Evolutionary conservation across 2,329 filamentous ascomycete genomes (phyloP).

Genomic region (Spiromastix sp.): DNA sequence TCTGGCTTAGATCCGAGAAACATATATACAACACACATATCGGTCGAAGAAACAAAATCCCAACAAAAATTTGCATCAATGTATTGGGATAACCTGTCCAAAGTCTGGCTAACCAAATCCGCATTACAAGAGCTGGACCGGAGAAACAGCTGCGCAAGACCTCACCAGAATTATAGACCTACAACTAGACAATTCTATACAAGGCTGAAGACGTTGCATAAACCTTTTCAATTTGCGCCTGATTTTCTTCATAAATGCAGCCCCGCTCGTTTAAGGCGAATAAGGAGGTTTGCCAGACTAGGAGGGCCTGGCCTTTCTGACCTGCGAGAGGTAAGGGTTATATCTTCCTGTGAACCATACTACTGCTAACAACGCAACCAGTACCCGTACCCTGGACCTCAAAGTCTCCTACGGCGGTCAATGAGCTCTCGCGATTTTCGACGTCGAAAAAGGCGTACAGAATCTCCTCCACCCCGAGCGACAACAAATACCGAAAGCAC

Average conservation of each 20-base stretch:
- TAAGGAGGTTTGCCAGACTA: conserved; percentile 7
- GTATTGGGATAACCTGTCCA: conserved; percentile 14
- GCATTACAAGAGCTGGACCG: conserved; percentile 14
- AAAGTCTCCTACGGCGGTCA: background rate
- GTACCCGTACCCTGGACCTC: background rate
- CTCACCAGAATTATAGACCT: conserved; percentile 1
- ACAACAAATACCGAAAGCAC: background rate
- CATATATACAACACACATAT: no score
- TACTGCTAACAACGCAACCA: background rate
- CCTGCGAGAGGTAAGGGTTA: conserved; percentile 10
- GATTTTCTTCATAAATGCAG: conserved; percentile 2
- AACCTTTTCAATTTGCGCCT: conserved; percentile 3
- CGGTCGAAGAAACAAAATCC: conserved; percentile 3
- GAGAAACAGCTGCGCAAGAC: conserved; percentile 7
- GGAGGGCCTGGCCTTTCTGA: conserved; percentile 10
- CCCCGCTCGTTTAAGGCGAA: background rate
- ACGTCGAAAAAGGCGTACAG: conserved; percentile 6
- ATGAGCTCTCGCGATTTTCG: conserved; percentile 2
- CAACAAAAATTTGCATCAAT: background rate
- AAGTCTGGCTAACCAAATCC: conserved; percentile 10
- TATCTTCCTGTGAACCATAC: background rate
- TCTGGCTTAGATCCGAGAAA: no score
- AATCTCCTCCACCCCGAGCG: conserved; percentile 4
- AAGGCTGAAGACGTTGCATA: conserved; percentile 1
- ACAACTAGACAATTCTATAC: conserved; percentile 1